Conservation (phyloP, 2,329 filamentous ascomycete genomes). For the Nigrospora sphaerica region DNA sequence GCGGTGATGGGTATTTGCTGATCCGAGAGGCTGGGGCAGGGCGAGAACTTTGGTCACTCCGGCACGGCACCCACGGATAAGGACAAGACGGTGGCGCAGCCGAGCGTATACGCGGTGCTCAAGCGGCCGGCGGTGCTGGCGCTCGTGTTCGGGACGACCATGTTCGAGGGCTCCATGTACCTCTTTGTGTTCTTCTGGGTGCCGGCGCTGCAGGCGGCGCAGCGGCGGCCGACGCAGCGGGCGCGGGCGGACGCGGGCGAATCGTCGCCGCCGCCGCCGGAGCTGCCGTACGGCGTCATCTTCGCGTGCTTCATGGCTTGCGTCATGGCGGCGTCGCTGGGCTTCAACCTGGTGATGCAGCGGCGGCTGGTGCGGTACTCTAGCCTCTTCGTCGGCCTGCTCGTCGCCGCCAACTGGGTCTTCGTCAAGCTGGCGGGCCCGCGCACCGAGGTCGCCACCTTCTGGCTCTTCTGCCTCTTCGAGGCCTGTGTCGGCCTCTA, state of each 20-base stretch:
- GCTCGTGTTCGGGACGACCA: slow-evolving; percentile 43
- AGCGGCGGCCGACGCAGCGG: slow-evolving; percentile 13
- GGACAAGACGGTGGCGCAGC: slow-evolving; percentile 2
- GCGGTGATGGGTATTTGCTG: neutral
- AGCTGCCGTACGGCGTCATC: slow-evolving; percentile 20
- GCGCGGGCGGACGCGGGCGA: too few species aligned
- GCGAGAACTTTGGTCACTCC: slow-evolving; percentile 16
- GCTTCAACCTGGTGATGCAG: slow-evolving; percentile 22
- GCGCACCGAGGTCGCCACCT: slow-evolving; percentile 33
- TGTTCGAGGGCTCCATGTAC: slow-evolving; percentile 57
- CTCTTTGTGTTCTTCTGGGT: slow-evolving; percentile 59
- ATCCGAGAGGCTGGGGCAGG: slow-evolving; percentile 6
- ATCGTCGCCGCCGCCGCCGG: neutral
- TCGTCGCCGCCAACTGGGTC: slow-evolving; percentile 29
- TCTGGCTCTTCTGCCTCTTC: slow-evolving; percentile 51
- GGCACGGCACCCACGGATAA: slow-evolving; percentile 5
- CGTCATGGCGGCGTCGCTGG: slow-evolving; percentile 18
- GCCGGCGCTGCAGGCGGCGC: slow-evolving; percentile 40
- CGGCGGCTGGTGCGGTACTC: slow-evolving; percentile 22
- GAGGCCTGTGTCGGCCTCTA: slow-evolving; percentile 52
- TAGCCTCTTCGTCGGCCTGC: slow-evolving; percentile 24
- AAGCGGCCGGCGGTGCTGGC: slow-evolving; percentile 41
- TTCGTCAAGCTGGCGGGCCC: slow-evolving; percentile 29
- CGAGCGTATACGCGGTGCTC: slow-evolving; percentile 15
- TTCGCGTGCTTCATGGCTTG: slow-evolving; percentile 22